Conservation (phyloP, 257 asterid species). For the Salvia hispanica region DNA sequence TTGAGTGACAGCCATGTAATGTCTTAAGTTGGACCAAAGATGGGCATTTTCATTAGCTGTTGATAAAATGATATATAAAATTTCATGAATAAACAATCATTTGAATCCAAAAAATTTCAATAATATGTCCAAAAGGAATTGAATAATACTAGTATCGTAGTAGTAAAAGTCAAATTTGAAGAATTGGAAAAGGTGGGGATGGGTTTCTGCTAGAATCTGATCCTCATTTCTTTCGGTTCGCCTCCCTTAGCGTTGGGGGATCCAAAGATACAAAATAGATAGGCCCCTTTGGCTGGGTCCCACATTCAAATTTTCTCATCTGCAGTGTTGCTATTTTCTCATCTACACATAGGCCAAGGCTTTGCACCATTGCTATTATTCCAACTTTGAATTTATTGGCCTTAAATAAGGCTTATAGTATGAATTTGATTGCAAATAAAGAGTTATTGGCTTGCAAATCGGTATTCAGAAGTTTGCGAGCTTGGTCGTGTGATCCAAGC, state of each 20-base stretch:
- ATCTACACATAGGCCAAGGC: neutral
- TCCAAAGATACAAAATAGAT: slow-evolving; percentile 19
- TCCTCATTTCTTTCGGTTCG: slow-evolving; percentile 20
- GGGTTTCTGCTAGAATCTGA: slow-evolving; percentile 32
- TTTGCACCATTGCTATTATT: too few species aligned
- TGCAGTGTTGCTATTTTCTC: neutral
- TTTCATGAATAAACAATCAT: neutral
- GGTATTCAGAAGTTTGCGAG: too few species aligned
- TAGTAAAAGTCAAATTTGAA: slow-evolving; percentile 6
- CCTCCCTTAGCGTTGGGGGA: slow-evolving; percentile 27
- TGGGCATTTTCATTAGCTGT: slow-evolving; percentile 26
- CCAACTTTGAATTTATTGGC: neutral
- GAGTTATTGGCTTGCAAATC: too few species aligned
- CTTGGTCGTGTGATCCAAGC: too few species aligned
- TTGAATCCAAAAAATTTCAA: neutral
- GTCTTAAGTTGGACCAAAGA: slow-evolving; percentile 23
- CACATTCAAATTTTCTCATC: slow-evolving; percentile 3
- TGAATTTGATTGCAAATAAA: too few species aligned
- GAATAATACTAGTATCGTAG: neutral
- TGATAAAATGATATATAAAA: neutral
- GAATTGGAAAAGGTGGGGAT: neutral
- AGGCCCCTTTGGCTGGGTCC: neutral
- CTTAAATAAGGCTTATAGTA: too few species aligned
- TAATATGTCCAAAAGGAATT: slow-evolving; percentile 9
- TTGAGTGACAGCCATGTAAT: slow-evolving; percentile 21